These are phyloP conservation scores for Russula sp. DNA, from an alignment of 768 basidiomycete species.

Conservation along the genomic window DNA sequence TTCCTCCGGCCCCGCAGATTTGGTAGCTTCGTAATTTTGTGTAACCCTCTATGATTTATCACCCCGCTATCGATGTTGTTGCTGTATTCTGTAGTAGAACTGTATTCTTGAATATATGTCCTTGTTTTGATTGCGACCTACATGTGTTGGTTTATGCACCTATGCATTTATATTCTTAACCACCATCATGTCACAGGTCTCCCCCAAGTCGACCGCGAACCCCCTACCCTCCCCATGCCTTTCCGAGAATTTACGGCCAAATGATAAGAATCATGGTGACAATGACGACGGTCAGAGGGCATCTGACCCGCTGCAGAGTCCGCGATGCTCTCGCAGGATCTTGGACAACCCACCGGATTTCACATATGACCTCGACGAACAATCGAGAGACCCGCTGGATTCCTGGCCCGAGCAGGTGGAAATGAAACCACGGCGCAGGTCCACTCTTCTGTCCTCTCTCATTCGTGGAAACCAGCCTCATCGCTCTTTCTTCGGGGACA, in stretches of 20 bases:
- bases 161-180: not conserved
- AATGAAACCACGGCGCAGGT: conserved; percentile 13
- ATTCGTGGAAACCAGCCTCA: conserved; percentile 14
- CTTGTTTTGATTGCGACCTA: not conserved
- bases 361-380: conserved; percentile 1
- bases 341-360: conserved; percentile 4
- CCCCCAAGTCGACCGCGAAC: not conserved
- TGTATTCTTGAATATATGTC: conserved; percentile 19
- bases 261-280: not conserved
- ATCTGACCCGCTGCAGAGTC: not conserved
- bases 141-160: not conserved
- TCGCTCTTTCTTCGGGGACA: conserved; percentile 16
- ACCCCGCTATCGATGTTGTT: not conserved
- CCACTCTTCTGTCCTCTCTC: conserved; percentile 15
- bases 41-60: not conserved
- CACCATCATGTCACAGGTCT: conserved; percentile 10
- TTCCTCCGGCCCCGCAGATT: conserved; percentile 66
- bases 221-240: not conserved
- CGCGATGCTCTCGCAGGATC: not conserved
- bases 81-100: conserved; percentile 15
- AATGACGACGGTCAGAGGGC: not conserved
- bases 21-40: conserved; percentile 50
- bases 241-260: not conserved
- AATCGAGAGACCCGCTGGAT: conserved; percentile 6
- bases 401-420: conserved; percentile 19